A percentile compares a stretch with the other conserved stretches of the same genome.
Conservation (phyloP, 83 land plant genomes). For the Picea mariana region DNA sequence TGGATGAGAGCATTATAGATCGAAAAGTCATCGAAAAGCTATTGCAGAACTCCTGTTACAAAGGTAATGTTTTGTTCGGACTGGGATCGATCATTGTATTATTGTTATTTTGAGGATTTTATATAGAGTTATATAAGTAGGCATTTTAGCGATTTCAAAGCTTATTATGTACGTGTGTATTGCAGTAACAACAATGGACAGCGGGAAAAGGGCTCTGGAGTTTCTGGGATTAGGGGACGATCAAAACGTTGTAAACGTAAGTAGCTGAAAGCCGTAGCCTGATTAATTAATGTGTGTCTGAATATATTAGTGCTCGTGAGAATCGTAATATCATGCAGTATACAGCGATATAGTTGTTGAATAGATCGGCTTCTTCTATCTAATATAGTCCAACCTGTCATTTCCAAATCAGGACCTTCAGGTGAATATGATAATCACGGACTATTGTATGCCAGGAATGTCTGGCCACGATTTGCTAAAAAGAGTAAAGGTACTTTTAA, state of each 20-base stretch:
- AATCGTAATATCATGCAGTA: no score
- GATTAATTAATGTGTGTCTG: no score
- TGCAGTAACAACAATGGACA: constrained; percentile 50
- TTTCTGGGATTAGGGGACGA: constrained; percentile 8
- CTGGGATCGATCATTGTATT: no score
- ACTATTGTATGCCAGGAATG: constrained; percentile 86
- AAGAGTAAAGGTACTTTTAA: constrained; percentile 49
- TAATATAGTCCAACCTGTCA: no score
- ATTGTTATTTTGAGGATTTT: not conserved
- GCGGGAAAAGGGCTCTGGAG: no score
- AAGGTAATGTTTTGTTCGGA: not conserved
- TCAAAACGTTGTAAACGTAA: not conserved
- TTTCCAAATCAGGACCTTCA: no score
- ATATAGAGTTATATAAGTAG: not conserved
- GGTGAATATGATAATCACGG: constrained; percentile 27
- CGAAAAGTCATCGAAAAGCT: constrained; percentile 40
- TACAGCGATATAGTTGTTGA: no score
- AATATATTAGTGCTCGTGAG: no score
- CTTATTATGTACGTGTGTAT: not conserved
- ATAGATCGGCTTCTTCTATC: no score
- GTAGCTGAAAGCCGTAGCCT: not conserved
- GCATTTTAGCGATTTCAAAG: not conserved
- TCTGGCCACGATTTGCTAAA: constrained; percentile 78
- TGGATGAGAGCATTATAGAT: constrained; percentile 62
- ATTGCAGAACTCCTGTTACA: not conserved